These are phyloP conservation scores for Fusarium sp. DNA, from an alignment of 2,329 filamentous ascomycete genomes.

Conservation along the genomic window DNA sequence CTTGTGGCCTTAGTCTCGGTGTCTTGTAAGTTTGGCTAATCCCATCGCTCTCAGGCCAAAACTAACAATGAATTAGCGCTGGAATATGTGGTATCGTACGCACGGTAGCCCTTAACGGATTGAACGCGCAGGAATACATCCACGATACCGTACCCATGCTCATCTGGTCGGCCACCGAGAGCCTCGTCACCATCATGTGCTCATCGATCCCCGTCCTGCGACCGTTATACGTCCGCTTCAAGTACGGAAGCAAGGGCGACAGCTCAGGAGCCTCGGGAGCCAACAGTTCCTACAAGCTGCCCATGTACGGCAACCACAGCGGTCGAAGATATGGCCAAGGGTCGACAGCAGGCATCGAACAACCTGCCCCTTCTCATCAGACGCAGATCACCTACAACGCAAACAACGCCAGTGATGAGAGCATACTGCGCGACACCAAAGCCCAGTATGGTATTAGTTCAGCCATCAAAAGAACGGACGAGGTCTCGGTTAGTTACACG, in stretches of 20 bases:
- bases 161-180: constrained; percentile 37
- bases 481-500: constrained; percentile 29
- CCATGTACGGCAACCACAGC: constrained; percentile 29
- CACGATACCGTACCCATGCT: constrained; percentile 36
- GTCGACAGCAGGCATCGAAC: background rate
- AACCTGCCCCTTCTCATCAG: background rate
- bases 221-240: constrained; percentile 27
- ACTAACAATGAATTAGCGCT: constrained; percentile 1
- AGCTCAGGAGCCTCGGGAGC: constrained; percentile 4
- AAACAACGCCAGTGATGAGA: constrained; percentile 35
- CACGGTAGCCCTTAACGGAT: constrained; percentile 22
- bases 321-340: constrained; percentile 21
- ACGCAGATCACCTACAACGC: constrained; percentile 1
- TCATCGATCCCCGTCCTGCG: constrained; percentile 31
- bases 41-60: no score
- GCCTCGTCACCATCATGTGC: constrained; percentile 35
- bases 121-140: constrained; percentile 31
- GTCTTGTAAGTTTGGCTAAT: constrained; percentile 20
- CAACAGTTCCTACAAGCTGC: constrained; percentile 15
- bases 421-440: constrained; percentile 29
- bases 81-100: constrained; percentile 30
- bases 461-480: constrained; percentile 27
- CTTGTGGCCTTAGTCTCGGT: constrained; percentile 27
- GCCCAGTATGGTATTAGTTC: background rate
- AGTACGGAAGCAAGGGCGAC: constrained; percentile 30